These are phyloP conservation scores for Knufia fluminis DNA, from an alignment of 2,329 filamentous ascomycete genomes.

Conservation along the genomic window DNA sequence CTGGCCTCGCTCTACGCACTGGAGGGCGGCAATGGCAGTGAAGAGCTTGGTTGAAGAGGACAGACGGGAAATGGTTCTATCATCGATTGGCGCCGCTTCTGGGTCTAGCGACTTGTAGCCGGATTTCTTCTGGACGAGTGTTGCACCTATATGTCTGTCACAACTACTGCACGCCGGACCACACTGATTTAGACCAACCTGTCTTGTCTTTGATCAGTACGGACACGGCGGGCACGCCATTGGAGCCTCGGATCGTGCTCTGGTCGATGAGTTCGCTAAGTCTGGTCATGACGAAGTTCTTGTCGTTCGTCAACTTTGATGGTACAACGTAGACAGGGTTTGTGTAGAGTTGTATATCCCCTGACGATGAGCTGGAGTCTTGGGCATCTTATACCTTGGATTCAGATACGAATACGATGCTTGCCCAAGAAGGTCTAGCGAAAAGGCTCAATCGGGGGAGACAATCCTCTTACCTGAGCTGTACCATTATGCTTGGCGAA, in stretches of 20 bases:
- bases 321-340: no score
- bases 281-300: not conserved
- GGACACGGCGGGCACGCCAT: not conserved
- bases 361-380: no score
- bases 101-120: not conserved
- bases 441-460: no score
- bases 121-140: not conserved
- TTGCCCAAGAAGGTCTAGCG: no score
- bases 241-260: not conserved
- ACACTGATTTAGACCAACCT: not conserved
- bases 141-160: not conserved
- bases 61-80: conserved; percentile 29
- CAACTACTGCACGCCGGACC: not conserved
- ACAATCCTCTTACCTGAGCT: no score
- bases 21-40: conserved; percentile 43
- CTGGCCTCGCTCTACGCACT: conserved; percentile 44
- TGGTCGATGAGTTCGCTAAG: not conserved
- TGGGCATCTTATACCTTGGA: no score
- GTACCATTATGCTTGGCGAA: no score
- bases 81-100: not conserved
- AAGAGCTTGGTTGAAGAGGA: conserved; percentile 39
- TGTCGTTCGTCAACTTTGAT: no score
- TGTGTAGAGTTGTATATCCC: no score
- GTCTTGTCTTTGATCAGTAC: not conserved
- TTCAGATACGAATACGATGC: no score